phyloP scores from a whole-genome alignment of 2,329 filamentous ascomycete genomes.

The Aspergillus ochraceoroseus region DNA sequence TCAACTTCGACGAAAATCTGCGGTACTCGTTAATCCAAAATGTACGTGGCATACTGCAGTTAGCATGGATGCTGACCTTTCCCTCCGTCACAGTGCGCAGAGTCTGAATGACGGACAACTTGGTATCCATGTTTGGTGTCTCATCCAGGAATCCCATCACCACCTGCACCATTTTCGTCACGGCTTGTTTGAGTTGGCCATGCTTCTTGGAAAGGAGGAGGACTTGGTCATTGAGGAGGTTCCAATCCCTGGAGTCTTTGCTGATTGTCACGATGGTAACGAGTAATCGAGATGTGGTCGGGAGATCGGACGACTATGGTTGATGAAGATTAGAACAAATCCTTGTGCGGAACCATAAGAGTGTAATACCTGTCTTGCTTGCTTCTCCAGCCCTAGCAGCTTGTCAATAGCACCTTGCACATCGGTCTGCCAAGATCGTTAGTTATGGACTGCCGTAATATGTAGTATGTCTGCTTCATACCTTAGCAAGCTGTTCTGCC shows the following conservation, averaged over 20 bases:
- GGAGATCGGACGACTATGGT: conserved; percentile 80
- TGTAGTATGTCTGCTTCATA: conserved; percentile 39
- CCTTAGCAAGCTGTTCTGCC: conserved; percentile 83
- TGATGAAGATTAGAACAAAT: conserved; percentile 12
- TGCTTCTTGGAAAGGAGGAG: conserved; percentile 97
- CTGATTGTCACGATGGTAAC: conserved; percentile 87
- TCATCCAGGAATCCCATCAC: conserved; percentile 89
- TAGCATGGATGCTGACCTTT: conserved; percentile 56
- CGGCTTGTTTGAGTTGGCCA: conserved; percentile 98
- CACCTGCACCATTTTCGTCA: conserved; percentile 97
- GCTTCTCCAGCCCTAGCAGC: conserved; percentile 86
- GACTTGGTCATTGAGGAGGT: conserved; percentile 91
- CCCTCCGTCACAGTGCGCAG: conserved; percentile 94
- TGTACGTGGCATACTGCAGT: background rate
- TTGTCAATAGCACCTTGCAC: conserved; percentile 88
- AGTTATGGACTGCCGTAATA: conserved; percentile 14
- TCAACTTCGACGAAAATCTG: conserved; percentile 98
- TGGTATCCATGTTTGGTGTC: conserved; percentile 77
- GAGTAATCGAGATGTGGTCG: conserved; percentile 85
- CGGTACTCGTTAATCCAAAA: conserved; percentile 12
- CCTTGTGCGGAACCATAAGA: too few relatives aligned
- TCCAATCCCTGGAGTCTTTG: conserved; percentile 90
- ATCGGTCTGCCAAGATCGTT: conserved; percentile 49
- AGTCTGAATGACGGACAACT: conserved; percentile 90
- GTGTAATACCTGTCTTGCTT: conserved; percentile 75